These are phyloP conservation scores for Leccinum subfulvum DNA, from an alignment of 1,284 basidiomycete species.

Conservation along the genomic window DNA sequence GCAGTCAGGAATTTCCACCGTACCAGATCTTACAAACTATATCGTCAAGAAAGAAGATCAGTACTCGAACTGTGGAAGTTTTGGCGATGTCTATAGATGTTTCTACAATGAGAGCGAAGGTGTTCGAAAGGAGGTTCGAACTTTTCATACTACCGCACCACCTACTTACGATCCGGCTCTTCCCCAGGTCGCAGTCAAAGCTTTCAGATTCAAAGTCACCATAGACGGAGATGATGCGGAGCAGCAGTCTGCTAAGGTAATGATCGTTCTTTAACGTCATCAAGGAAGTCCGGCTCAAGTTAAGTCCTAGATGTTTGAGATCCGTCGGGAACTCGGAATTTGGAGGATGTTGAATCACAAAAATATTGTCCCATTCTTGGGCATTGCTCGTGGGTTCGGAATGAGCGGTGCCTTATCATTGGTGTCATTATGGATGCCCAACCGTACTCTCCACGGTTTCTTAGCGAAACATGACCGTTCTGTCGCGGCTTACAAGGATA, in stretches of 20 bases:
- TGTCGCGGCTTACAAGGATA: too few species aligned
- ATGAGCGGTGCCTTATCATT: not conserved
- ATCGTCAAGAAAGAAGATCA: slow-evolving; percentile 4
- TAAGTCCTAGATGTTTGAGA: not conserved
- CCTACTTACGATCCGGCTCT: not conserved
- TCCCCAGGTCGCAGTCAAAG: not conserved
- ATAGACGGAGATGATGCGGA: not conserved
- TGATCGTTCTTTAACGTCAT: not conserved
- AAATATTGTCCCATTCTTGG: not conserved
- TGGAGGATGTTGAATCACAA: not conserved
- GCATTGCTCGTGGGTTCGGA: not conserved
- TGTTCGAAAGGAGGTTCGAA: not conserved
- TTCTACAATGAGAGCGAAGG: not conserved
- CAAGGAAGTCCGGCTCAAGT: not conserved
- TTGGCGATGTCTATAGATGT: slow-evolving; percentile 16
- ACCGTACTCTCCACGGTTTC: not conserved
- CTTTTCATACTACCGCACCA: not conserved
- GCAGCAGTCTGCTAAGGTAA: not conserved
- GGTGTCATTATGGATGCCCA: not conserved
- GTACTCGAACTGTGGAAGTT: slow-evolving; percentile 1
- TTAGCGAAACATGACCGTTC: not conserved
- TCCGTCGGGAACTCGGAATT: not conserved
- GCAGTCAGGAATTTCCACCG: not conserved
- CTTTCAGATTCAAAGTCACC: not conserved
- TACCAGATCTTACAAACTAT: slow-evolving; percentile 10